Evolutionary conservation across 768 basidiomycete species (phyloP), one percentile per base, ranked within the genome.

Genomic region (Suillus sp.): DNA sequence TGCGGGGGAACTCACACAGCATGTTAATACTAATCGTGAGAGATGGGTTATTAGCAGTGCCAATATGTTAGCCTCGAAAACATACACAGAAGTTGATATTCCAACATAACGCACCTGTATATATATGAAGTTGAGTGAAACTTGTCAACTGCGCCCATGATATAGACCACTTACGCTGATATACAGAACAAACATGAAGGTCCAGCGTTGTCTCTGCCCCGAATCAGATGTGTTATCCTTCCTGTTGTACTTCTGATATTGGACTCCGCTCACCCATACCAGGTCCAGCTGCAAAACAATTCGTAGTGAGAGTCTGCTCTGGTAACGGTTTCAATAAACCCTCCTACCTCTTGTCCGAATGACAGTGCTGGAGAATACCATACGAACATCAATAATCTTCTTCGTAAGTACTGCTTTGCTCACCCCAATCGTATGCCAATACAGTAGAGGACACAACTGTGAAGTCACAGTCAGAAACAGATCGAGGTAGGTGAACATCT

Each of bases 371-470:
- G 32, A 53, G 32, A n/a, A 53, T 34, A 34, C 20, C 18, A 53
- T 6, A n/a, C 10, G 32, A 11, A 7, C 51, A 53, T 53, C 32
- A 20, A 53, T n/a, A 3, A 53, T 13, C 11, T 20, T 3, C 20
- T 53, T 11, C 6, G 5, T 53, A 34, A 30, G 18, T 20, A 30
- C 50, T 11, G 30, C 30, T 1, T 30, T 51, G 20, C 20, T n/a
- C 51, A n/a, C 20, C 50, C 20, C 51, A n/a, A 53, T 53, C 51
- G 32, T 53, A 53, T n/a, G 5, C 32, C 32, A 53, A n/a, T 32
- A 7, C 20, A 58, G 42, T 38, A 18, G 30, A 27, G 22, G 22
- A 43, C 48, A 38, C 9, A 18, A 38, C 4, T 50, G 40, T 30
- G 40, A n/a, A 47, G 30, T 9, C 27, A 14, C 37, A 25, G 22